These are phyloP conservation scores for Macaranga tanarius DNA, from an alignment of 441 rosid genomes.

Conservation along the genomic window DNA sequence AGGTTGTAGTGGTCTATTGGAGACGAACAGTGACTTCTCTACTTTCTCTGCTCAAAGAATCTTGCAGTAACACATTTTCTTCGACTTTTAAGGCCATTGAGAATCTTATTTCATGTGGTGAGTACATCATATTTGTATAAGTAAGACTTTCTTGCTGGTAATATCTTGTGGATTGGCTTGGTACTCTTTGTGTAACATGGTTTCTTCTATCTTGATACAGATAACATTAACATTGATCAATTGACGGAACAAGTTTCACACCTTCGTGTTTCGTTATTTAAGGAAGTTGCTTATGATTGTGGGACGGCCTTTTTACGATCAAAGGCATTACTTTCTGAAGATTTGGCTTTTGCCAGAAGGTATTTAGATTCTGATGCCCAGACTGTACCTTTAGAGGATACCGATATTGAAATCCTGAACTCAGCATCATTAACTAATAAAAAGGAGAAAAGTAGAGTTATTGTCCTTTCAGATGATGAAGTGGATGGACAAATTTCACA, in stretches of 20 bases:
- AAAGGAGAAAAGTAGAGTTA: slow-evolving; percentile 33
- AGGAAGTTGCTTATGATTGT: slow-evolving; percentile 34
- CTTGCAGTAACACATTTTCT: slow-evolving; percentile 42
- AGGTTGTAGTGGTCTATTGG: slow-evolving; percentile 87
- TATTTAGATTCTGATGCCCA: slow-evolving; percentile 30
- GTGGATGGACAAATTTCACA: slow-evolving; percentile 39
- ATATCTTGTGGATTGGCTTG: slow-evolving; percentile 4
- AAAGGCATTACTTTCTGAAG: slow-evolving; percentile 26
- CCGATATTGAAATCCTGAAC: slow-evolving; percentile 39
- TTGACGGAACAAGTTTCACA: slow-evolving; percentile 62
- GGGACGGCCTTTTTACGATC: slow-evolving; percentile 30
- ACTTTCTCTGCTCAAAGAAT: slow-evolving; percentile 55
- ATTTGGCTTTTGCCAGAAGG: slow-evolving; percentile 26
- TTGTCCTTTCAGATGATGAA: slow-evolving; percentile 70
- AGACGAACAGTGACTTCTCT: slow-evolving; percentile 65
- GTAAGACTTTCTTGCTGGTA: slow-evolving; percentile 19
- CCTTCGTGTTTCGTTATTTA: slow-evolving; percentile 58
- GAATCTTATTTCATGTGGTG: slow-evolving; percentile 66
- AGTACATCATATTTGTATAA: slow-evolving; percentile 28
- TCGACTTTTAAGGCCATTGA: slow-evolving; percentile 50
- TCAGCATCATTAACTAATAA: slow-evolving; percentile 30
- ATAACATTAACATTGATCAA: slow-evolving; percentile 57
- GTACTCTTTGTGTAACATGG: slow-evolving; percentile 18
- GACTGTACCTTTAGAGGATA: slow-evolving; percentile 37
- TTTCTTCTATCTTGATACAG: slow-evolving; percentile 42